A percentile compares a stretch with the other conserved stretches of the same genome.
These are phyloP conservation scores for Pelagophyceae sp. DNA, from an alignment of 352 stramenopile species.

Conservation along the genomic window DNA sequence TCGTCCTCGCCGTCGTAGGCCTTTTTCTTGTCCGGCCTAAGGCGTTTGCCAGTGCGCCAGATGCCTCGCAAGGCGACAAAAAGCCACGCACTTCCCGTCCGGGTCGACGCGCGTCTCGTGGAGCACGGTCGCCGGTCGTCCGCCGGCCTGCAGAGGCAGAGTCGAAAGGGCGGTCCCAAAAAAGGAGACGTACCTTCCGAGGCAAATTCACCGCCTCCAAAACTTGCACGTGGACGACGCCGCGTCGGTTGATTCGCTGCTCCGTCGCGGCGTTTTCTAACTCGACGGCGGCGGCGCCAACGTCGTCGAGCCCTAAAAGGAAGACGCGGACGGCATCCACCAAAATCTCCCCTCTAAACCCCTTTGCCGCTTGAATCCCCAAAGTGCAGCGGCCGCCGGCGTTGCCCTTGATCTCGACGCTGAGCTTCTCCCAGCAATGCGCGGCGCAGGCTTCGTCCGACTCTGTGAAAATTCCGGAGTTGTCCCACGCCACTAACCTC, in stretches of 20 bases:
- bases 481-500: too few relatives aligned
- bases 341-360: background rate
- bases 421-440: background rate
- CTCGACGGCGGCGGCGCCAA: background rate
- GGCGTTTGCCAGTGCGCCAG: too few relatives aligned
- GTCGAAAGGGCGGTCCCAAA: too few relatives aligned
- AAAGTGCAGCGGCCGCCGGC: background rate
- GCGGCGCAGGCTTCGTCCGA: background rate
- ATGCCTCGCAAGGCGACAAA: too few relatives aligned
- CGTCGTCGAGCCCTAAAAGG: background rate
- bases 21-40: background rate
- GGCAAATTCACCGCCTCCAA: conserved; percentile 6
- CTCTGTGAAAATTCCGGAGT: too few relatives aligned
- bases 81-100: too few relatives aligned
- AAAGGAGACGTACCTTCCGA: too few relatives aligned
- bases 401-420: conserved; percentile 6
- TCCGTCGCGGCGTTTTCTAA: background rate
- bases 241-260: background rate
- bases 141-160: too few relatives aligned
- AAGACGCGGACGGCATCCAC: conserved; percentile 6
- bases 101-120: too few relatives aligned
- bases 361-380: background rate
- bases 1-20: background rate
- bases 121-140: too few relatives aligned
- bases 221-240: background rate